Evolutionary conservation across 2,329 filamentous ascomycete species (phyloP), one percentile per base, ranked within the genome.

Genomic region (Sarocladium brachiariae): DNA sequence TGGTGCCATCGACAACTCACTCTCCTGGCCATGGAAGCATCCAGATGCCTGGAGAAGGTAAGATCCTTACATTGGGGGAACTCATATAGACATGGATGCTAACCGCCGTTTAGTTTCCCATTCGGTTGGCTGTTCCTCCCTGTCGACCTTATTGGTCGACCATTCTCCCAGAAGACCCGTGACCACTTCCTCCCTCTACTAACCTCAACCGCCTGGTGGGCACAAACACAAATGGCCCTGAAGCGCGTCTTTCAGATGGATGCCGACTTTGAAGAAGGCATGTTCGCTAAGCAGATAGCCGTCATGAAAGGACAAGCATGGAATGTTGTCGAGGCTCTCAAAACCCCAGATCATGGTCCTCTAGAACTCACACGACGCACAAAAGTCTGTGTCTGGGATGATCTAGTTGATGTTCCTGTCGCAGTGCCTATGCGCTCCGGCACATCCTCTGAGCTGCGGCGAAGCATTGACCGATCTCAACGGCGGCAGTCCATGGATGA

Each of bases 251-350:
- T 99, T 65, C 85, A 89, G 57, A 82, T 95, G 63, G 93, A 99
- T 66, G 83, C 86, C 2, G 93, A 99, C 68, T 99, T 99, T 67
- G 89, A 97, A 65, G 93, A 99, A 70, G 86, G 89, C 68, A 99
- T 99, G 93, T 99, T 96, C 70, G 89, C 89, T n/a, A 84, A 89
- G 57, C 93, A 99, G 63, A 95, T 99, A 54, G 92, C 93, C 1
- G 93, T 99, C 53, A 96, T 99, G 89, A 99, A 99, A 69, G 93
- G 93, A 10, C 93, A 99, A 65, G 93, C 93, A 1, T 99, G 93
- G 90, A 99, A 99, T 64, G 93, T 99, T 0, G 93, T 99, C 4
- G 93, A 99, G 71, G 96, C 93, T 1, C 77, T 99, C 54, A 99
- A 99, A 66, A 87, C 87, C 16, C 76, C 82, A 1, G 93, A 97